phyloP scores from a whole-genome alignment of 1,284 basidiomycete species.

The Wallemia hederae region DNA sequence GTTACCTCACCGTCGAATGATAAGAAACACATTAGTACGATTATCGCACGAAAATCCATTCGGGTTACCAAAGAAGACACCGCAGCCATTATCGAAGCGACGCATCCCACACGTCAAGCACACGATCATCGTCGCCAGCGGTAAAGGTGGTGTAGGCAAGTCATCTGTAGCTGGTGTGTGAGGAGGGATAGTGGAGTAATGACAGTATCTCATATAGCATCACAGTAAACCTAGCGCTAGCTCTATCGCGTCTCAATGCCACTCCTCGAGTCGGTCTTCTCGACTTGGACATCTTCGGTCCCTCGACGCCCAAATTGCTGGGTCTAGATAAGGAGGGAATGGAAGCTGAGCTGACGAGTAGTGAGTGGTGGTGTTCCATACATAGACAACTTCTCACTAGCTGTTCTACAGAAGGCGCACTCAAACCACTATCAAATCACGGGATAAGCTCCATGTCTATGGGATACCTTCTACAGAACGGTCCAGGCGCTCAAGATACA shows the following conservation, averaged over 20 bases:
- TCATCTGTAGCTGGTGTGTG: conserved; percentile 56
- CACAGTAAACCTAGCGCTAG: conserved; percentile 42
- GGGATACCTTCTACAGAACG: conserved; percentile 33
- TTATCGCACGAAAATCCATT: neutral
- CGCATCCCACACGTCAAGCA: conserved; percentile 22
- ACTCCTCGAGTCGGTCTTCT: conserved; percentile 45
- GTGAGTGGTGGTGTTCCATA: conserved; percentile 19
- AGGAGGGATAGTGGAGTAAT: neutral
- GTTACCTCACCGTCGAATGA: neutral
- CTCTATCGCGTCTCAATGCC: conserved; percentile 22
- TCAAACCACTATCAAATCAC: conserved; percentile 65
- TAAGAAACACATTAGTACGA: neutral
- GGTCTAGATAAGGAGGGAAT: conserved; percentile 41
- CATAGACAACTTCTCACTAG: conserved; percentile 1
- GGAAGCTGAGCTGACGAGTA: conserved; percentile 45
- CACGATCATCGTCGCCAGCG: conserved; percentile 65
- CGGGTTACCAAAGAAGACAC: neutral
- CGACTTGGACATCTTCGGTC: conserved; percentile 88
- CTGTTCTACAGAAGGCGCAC: conserved; percentile 29
- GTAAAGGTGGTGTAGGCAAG: conserved; percentile 93
- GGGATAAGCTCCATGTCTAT: conserved; percentile 89
- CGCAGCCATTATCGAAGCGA: conserved; percentile 18
- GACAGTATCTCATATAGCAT: neutral
- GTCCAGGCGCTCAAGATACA: conserved; percentile 28
- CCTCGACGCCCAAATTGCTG: conserved; percentile 84